A percentile compares a stretch with the other conserved stretches of the same genome.
Conservation (phyloP, 2,329 filamentous ascomycete genomes). For the Monilinia aucupariae region DNA sequence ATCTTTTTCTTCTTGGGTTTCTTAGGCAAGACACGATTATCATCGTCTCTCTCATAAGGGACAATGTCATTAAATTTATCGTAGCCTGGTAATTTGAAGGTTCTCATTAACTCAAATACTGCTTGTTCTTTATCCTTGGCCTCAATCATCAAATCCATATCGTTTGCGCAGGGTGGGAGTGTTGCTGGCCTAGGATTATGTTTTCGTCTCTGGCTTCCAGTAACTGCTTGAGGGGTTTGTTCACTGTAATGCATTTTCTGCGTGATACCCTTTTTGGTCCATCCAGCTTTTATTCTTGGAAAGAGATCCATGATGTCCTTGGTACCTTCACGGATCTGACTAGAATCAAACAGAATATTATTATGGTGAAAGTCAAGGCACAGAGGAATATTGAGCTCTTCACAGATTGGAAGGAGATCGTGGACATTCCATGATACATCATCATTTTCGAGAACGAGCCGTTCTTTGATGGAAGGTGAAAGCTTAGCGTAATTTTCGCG, state of each 20-base stretch:
- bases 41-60: conserved; percentile 70
- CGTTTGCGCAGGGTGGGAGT: conserved; percentile 72
- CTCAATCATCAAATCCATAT: conserved; percentile 98
- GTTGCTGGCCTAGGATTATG: conserved; percentile 75
- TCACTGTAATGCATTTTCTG: conserved; percentile 99
- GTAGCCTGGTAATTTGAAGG: conserved; percentile 75
- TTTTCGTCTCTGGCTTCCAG: conserved; percentile 71
- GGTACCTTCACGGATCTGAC: conserved; percentile 73
- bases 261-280: conserved; percentile 75
- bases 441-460: conserved; percentile 88
- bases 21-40: conserved; percentile 55
- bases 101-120: conserved; percentile 89
- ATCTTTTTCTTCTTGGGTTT: conserved; percentile 40
- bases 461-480: conserved; percentile 67
- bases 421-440: conserved; percentile 92
- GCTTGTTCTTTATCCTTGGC: conserved; percentile 98
- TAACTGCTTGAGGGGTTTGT: conserved; percentile 68
- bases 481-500: conserved; percentile 48
- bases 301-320: conserved; percentile 71
- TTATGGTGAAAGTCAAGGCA: conserved; percentile 94
- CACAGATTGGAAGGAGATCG: conserved; percentile 81
- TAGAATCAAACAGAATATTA: conserved; percentile 80
- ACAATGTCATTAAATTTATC: conserved; percentile 70
- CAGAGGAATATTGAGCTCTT: conserved; percentile 88
- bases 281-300: conserved; percentile 74